A percentile compares a stretch with the other conserved stretches of the same genome.
Evolutionary conservation across 176 grass and related monocot genomes (phyloP).

Genomic region (Raddia distichophylla): DNA sequence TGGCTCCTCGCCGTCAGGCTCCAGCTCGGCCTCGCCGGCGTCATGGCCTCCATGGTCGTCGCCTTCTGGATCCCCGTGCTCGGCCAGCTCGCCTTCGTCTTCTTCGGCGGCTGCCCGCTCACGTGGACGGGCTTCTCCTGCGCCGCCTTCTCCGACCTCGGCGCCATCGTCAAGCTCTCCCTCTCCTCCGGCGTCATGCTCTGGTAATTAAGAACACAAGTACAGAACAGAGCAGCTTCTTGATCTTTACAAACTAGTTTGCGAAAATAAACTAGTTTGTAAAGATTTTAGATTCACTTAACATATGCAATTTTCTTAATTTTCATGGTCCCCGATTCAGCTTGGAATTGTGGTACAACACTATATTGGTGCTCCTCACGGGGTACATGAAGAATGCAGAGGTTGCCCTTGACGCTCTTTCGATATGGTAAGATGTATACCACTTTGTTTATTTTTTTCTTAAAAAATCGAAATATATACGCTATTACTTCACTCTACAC

Average conservation of each 20-base stretch:
- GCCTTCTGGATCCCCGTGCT: conserved; percentile 67
- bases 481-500: background rate
- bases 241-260: no score
- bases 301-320: background rate
- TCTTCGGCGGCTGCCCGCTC: conserved; percentile 65
- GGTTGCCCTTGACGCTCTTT: conserved; percentile 85
- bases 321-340: conserved; percentile 38
- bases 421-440: conserved; percentile 67
- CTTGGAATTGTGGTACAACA: conserved; percentile 91
- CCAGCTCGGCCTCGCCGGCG: conserved; percentile 50
- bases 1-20: conserved; percentile 51
- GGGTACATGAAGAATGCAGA: conserved; percentile 83
- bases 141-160: conserved; percentile 52
- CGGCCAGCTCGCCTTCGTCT: conserved; percentile 62
- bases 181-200: conserved; percentile 85
- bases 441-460: no score
- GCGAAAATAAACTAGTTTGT: background rate
- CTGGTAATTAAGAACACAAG: conserved; percentile 46
- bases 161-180: conserved; percentile 63
- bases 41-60: conserved; percentile 63
- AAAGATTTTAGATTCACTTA: background rate
- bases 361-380: conserved; percentile 78
- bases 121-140: conserved; percentile 76
- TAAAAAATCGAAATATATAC: no score
- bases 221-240: background rate